Percentiles rank a stretch among this genome's conserved stretches.
These are phyloP conservation scores for Pugionium cornutum DNA, from an alignment of 345 rosid species.

Conservation along the genomic window DNA sequence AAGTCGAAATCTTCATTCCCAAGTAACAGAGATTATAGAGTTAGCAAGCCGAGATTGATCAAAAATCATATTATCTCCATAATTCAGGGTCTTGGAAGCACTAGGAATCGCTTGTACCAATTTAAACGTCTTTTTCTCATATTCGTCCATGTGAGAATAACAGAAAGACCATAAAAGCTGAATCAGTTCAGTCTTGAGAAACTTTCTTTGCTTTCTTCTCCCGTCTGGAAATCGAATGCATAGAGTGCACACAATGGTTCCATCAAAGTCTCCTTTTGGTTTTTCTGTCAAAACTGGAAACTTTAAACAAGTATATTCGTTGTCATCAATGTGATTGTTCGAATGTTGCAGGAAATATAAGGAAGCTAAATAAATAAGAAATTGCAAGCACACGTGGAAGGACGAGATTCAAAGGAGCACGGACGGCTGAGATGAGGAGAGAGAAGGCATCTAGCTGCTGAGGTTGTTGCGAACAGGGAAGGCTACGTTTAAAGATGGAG, in stretches of 20 bases:
- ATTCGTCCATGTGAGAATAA: conserved; percentile 53
- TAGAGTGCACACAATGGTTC: conserved; percentile 63
- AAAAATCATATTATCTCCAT: conserved; percentile 50
- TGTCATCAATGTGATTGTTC: too few relatives aligned
- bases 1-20: conserved; percentile 52
- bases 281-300: conserved; percentile 37
- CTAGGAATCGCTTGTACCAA: conserved; percentile 72
- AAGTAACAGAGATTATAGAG: conserved; percentile 68
- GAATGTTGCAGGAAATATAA: too few relatives aligned
- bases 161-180: conserved; percentile 86
- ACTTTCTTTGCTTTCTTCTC: conserved; percentile 70
- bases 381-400: too few relatives aligned
- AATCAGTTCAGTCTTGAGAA: conserved; percentile 62
- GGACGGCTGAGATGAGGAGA: too few relatives aligned
- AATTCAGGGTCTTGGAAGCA: conserved; percentile 59
- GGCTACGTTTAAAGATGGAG: too few relatives aligned
- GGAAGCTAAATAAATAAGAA: too few relatives aligned
- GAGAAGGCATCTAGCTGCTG: too few relatives aligned
- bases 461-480: too few relatives aligned
- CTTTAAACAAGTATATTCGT: conserved; percentile 8
- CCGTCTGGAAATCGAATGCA: conserved; percentile 88
- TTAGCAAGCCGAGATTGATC: conserved; percentile 69
- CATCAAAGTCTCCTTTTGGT: conserved; percentile 53
- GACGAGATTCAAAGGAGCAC: too few relatives aligned
- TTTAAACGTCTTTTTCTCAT: conserved; percentile 53